Conservation (phyloP, 345 rosid species). For the Luvunga scandens region DNA sequence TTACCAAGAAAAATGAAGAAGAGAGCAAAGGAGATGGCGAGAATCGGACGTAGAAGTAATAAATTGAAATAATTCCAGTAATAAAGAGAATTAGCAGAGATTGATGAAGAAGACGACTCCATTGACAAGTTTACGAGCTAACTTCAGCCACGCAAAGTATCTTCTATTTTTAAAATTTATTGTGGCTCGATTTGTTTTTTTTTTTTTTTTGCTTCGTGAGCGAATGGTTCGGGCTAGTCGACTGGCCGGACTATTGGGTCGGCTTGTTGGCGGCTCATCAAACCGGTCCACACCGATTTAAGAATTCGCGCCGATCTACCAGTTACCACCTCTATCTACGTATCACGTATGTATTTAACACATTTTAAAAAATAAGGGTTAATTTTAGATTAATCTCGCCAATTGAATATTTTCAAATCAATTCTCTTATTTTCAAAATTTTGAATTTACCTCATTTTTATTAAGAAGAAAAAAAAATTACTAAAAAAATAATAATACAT, state of each 20-base stretch:
- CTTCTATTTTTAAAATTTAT: background rate
- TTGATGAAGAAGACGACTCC: slow-evolving; percentile 15
- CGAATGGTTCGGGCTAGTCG: background rate
- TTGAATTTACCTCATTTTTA: too few species aligned
- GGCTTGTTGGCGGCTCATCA: background rate
- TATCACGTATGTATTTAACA: too few species aligned
- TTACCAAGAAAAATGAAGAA: slow-evolving; percentile 54
- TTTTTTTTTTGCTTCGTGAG: too few species aligned
- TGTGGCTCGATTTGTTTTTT: too few species aligned
- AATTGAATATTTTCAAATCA: too few species aligned
- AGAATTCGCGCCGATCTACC: background rate
- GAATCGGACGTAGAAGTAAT: slow-evolving; percentile 55
- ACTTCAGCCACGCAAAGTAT: background rate
- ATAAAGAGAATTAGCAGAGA: slow-evolving; percentile 20
- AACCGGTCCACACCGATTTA: background rate
- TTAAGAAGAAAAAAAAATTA: too few species aligned
- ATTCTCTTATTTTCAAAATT: too few species aligned
- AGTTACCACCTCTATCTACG: too few species aligned
- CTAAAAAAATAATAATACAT: too few species aligned
- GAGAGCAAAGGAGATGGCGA: slow-evolving; percentile 54
- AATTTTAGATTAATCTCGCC: too few species aligned
- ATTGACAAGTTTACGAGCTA: background rate
- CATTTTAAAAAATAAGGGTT: too few species aligned
- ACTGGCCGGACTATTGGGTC: background rate
- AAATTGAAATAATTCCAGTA: slow-evolving; percentile 29